Conservation (phyloP, 2,329 filamentous ascomycete genomes). For the Parastagonospora nodorum region DNA sequence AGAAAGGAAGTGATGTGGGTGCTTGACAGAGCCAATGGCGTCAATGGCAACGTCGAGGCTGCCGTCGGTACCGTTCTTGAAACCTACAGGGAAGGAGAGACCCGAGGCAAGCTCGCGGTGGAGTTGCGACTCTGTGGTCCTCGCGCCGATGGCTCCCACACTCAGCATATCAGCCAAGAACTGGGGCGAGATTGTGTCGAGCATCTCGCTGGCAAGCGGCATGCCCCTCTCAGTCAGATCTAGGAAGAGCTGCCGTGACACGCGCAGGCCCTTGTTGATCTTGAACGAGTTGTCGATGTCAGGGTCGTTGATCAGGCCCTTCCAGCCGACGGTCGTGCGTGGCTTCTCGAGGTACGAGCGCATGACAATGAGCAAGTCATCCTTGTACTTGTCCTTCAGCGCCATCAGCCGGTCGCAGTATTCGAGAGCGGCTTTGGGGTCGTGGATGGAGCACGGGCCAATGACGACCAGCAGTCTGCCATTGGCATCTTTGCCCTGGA, state of each 20-base stretch:
- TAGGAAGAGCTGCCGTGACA: slow-evolving; percentile 88
- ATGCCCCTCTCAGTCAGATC: slow-evolving; percentile 91
- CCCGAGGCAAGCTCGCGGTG: slow-evolving; percentile 94
- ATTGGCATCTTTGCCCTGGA: slow-evolving; percentile 62
- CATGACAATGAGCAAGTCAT: slow-evolving; percentile 95
- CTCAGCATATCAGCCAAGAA: slow-evolving; percentile 92
- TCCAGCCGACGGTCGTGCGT: slow-evolving; percentile 97
- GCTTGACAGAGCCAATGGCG: slow-evolving; percentile 88
- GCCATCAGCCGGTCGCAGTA: slow-evolving; percentile 86
- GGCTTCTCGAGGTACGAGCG: slow-evolving; percentile 98
- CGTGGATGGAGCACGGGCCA: slow-evolving; percentile 96
- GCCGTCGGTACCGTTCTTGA: slow-evolving; percentile 99
- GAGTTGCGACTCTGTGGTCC: slow-evolving; percentile 94
- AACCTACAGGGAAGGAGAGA: slow-evolving; percentile 94
- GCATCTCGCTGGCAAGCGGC: slow-evolving; percentile 96
- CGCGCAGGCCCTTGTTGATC: slow-evolving; percentile 94
- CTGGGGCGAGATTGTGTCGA: slow-evolving; percentile 97
- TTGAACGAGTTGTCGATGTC: slow-evolving; percentile 98
- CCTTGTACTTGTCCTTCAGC: slow-evolving; percentile 84
- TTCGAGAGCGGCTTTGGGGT: slow-evolving; percentile 84
- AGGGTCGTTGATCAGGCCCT: slow-evolving; percentile 97
- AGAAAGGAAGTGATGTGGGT: slow-evolving; percentile 95
- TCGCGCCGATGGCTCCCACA: slow-evolving; percentile 90
- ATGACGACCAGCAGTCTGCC: slow-evolving; percentile 76
- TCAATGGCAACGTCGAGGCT: slow-evolving; percentile 88